A percentile compares a stretch with the other conserved stretches of the same genome.
These are phyloP conservation scores for Cladosporium sp. DNA, from an alignment of 2,329 filamentous ascomycete species.

Conservation along the genomic window DNA sequence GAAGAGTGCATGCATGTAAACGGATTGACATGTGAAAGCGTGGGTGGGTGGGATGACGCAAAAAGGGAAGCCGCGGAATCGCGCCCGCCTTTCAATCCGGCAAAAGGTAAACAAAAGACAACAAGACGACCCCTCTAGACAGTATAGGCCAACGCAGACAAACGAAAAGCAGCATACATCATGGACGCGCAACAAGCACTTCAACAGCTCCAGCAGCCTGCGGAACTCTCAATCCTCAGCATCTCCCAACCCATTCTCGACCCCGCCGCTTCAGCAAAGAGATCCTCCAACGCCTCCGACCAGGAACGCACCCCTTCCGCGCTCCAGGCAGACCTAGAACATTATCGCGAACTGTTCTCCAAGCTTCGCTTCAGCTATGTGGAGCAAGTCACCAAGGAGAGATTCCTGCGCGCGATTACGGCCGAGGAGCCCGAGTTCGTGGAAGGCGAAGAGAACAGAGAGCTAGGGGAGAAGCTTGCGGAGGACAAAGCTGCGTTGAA, in stretches of 20 bases:
- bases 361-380: conserved; percentile 97
- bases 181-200: conserved; percentile 21
- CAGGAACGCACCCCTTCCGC: conserved; percentile 68
- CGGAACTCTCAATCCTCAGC: conserved; percentile 58
- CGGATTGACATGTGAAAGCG: conserved; percentile 7
- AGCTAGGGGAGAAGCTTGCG: conserved; percentile 65
- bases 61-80: neutral
- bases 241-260: conserved; percentile 34
- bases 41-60: conserved; percentile 1
- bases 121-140: neutral
- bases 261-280: conserved; percentile 36
- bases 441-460: conserved; percentile 73
- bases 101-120: conserved; percentile 3
- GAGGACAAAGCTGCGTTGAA: conserved; percentile 72
- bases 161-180: no score
- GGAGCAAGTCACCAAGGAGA: conserved; percentile 97
- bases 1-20: no score
- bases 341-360: conserved; percentile 93
- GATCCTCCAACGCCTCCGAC: conserved; percentile 68
- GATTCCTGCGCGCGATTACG: conserved; percentile 89
- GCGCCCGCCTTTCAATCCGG: neutral
- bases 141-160: no score
- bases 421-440: conserved; percentile 85
- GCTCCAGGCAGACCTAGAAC: conserved; percentile 74
- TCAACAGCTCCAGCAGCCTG: conserved; percentile 50